Conservation (phyloP, 441 rosid species). For the Breynia disticha region DNA sequence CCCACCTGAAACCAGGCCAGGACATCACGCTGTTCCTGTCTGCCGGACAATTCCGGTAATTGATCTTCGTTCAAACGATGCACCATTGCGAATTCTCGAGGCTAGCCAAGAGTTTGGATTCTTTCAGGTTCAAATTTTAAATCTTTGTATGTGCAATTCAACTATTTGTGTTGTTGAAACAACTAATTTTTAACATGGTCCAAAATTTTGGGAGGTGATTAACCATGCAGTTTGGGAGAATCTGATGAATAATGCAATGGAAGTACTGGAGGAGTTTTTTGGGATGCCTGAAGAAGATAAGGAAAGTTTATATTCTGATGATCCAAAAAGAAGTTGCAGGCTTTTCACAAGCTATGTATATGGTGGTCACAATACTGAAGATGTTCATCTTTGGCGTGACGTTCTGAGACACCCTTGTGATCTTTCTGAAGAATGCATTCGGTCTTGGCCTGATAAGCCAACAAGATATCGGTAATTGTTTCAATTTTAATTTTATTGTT, state of each 20-base stretch:
- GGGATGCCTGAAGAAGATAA: conserved; percentile 23
- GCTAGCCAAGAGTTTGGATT: conserved; percentile 31
- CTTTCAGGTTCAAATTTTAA: conserved; percentile 19
- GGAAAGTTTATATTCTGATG: conserved; percentile 19
- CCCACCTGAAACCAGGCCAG: conserved; percentile 28
- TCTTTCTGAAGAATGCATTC: conserved; percentile 16
- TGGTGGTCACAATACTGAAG: conserved; percentile 1
- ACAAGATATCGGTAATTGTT: conserved; percentile 19
- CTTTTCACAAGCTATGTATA: conserved; percentile 15
- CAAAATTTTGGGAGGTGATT: no score
- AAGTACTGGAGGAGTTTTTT: conserved; percentile 26
- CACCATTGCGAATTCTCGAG: conserved; percentile 15
- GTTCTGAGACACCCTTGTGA: conserved; percentile 27
- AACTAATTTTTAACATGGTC: no score
- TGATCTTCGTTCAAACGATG: conserved; percentile 12
- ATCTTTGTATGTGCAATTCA: no score
- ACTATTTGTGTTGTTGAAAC: no score
- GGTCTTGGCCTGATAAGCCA: conserved; percentile 35
- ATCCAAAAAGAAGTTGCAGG: conserved; percentile 17
- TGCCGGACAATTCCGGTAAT: conserved; percentile 18
- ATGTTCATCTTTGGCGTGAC: conserved; percentile 31
- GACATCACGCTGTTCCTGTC: conserved; percentile 8
- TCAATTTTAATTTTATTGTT: no score
- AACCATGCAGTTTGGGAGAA: no score
- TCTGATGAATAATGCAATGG: conserved; percentile 1